Conservation (phyloP, 116 monocot species). For the Dioscorea cayenensis region DNA sequence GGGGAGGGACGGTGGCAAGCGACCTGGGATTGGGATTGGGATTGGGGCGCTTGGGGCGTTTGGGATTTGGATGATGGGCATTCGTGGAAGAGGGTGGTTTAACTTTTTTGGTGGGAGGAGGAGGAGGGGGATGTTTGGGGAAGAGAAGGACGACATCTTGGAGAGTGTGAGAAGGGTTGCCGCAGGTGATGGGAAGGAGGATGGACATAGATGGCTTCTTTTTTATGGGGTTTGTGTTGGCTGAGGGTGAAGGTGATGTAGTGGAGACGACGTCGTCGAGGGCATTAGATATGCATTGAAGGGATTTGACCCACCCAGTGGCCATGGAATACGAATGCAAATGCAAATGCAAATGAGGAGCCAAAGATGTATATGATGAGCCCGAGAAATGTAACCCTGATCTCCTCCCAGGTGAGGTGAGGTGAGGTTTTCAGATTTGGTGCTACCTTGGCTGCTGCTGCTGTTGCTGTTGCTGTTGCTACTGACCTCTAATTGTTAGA, state of each 20-base stretch:
- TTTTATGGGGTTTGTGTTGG: neutral
- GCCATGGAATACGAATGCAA: conserved; percentile 20
- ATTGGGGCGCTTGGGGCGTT: neutral
- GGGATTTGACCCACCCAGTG: conserved; percentile 54
- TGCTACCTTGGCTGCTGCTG: too few species aligned
- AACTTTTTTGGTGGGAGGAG: neutral
- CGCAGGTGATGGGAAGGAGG: conserved; percentile 21
- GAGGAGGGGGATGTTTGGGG: conserved; percentile 28
- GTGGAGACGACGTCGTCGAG: conserved; percentile 42
- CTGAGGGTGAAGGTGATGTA: too few species aligned
- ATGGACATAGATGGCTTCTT: conserved; percentile 14
- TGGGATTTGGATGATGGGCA: neutral
- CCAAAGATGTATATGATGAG: too few species aligned
- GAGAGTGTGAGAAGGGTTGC: conserved; percentile 34
- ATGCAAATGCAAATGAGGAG: too few species aligned
- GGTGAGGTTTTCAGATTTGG: too few species aligned
- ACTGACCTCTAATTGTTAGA: too few species aligned
- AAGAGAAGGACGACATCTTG: conserved; percentile 37
- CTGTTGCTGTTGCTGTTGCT: too few species aligned
- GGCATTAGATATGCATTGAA: conserved; percentile 67
- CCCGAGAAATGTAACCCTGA: too few species aligned
- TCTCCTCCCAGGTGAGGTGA: too few species aligned
- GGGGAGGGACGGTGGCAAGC: neutral
- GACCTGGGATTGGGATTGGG: neutral
- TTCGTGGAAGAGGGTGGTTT: neutral